phyloP scores from a whole-genome alignment of 2,329 filamentous ascomycete species.

The Venturia nashicola region DNA sequence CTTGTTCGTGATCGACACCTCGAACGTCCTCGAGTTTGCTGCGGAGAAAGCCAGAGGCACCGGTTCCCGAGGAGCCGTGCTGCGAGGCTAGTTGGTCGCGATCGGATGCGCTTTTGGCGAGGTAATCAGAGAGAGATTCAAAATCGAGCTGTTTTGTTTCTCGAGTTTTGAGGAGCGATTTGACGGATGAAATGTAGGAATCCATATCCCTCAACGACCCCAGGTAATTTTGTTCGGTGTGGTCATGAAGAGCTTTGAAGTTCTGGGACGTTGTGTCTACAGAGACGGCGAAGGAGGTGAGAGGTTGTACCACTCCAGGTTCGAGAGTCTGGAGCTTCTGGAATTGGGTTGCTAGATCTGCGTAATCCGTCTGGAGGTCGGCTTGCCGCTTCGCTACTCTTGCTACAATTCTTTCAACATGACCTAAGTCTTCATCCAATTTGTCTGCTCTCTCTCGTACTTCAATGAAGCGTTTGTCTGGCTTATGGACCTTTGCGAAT shows the following conservation, averaged over 20 bases:
- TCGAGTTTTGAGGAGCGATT: conserved; percentile 76
- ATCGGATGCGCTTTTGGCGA: conserved; percentile 79
- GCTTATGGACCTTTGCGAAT: conserved; percentile 91
- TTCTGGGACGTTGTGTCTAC: conserved; percentile 74
- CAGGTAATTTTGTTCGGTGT: conserved; percentile 92
- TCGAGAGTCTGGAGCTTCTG: conserved; percentile 85
- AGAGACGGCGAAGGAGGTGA: conserved; percentile 76
- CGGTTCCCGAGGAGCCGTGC: conserved; percentile 48
- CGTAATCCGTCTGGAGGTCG: conserved; percentile 79
- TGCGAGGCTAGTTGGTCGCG: conserved; percentile 65
- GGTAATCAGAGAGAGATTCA: conserved; percentile 89
- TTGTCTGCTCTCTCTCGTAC: conserved; percentile 88
- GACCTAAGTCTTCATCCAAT: conserved; percentile 75
- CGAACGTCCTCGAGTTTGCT: conserved; percentile 94
- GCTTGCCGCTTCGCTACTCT: conserved; percentile 77
- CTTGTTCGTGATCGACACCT: conserved; percentile 91
- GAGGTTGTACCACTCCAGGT: conserved; percentile 67
- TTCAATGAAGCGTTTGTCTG: conserved; percentile 87
- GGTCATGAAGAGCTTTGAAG: conserved; percentile 69
- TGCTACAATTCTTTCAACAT: conserved; percentile 92
- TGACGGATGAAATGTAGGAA: conserved; percentile 78
- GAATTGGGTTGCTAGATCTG: conserved; percentile 86
- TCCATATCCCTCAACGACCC: conserved; percentile 91
- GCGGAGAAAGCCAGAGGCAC: conserved; percentile 77
- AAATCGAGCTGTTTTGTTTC: conserved; percentile 98